phyloP scores from a whole-genome alignment of 306 rosid species.

The Comarum palustre region DNA sequence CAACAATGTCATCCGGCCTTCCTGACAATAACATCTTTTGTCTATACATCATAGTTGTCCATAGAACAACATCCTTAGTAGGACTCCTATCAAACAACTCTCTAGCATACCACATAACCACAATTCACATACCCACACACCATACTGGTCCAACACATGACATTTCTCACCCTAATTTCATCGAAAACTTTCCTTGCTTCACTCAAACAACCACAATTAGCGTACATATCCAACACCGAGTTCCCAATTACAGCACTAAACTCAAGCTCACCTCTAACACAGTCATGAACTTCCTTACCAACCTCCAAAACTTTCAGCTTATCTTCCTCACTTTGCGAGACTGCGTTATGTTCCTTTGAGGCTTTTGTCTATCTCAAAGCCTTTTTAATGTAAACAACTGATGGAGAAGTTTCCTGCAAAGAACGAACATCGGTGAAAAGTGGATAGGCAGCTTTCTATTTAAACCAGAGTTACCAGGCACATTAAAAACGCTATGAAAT shows the following conservation, averaged over 20 bases:
- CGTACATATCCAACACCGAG: slow-evolving; percentile 61
- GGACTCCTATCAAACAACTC: slow-evolving; percentile 64
- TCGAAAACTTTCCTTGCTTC: slow-evolving; percentile 45
- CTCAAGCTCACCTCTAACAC: slow-evolving; percentile 40
- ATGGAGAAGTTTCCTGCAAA: too few species aligned
- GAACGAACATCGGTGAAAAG: too few species aligned
- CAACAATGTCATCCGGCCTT: too few species aligned
- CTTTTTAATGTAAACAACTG: too few species aligned
- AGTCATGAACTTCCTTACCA: slow-evolving; percentile 63
- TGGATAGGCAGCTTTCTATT: too few species aligned
- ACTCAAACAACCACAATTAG: slow-evolving; percentile 48
- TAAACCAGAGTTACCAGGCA: too few species aligned
- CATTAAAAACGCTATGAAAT: too few species aligned
- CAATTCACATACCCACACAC: slow-evolving; percentile 58
- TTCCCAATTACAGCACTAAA: slow-evolving; percentile 45
- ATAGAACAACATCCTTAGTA: slow-evolving; percentile 58
- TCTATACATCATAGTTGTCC: slow-evolving; percentile 63
- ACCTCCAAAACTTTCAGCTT: slow-evolving; percentile 43
- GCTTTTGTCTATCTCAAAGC: too few species aligned
- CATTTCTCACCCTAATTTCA: slow-evolving; percentile 47
- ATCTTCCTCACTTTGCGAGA: too few species aligned
- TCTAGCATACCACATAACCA: slow-evolving; percentile 52
- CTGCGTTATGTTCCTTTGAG: too few species aligned
- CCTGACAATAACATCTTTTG: too few species aligned
- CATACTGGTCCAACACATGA: slow-evolving; percentile 74